Conservation (phyloP, 2,329 filamentous ascomycete species). For the Achaetomium macrosporum region DNA sequence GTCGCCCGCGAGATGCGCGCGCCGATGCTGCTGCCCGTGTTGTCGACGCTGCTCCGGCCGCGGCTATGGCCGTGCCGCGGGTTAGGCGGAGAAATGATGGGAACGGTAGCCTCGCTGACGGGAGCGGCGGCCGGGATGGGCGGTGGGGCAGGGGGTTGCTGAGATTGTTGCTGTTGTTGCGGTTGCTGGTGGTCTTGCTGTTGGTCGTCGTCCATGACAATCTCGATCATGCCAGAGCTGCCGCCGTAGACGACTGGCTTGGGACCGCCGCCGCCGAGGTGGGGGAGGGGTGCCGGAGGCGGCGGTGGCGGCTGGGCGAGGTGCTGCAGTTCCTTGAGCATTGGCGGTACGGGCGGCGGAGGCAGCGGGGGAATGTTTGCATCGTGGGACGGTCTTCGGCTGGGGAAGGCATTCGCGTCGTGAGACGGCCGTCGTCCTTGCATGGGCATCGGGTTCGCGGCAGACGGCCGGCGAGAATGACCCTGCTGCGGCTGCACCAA, state of each 20-base stretch:
- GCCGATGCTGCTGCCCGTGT: conserved; percentile 37
- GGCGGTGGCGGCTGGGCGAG: conserved; percentile 56
- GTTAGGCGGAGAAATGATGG: conserved; percentile 41
- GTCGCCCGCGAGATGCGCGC: conserved; percentile 52
- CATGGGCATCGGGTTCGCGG: conserved; percentile 13
- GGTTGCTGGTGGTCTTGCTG: conserved; percentile 15
- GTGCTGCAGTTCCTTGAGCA: conserved; percentile 59
- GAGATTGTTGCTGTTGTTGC: conserved; percentile 1
- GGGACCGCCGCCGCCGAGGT: conserved; percentile 28
- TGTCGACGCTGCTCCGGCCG: conserved; percentile 50
- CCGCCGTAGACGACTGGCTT: conserved; percentile 38
- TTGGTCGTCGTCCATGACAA: conserved; percentile 61
- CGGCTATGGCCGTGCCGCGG: conserved; percentile 45
- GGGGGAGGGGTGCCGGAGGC: conserved; percentile 52
- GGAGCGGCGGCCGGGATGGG: conserved; percentile 31
- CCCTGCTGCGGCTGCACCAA: conserved; percentile 29
- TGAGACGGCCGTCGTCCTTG: conserved; percentile 24
- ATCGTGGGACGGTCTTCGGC: conserved; percentile 45
- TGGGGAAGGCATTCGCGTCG: conserved; percentile 32
- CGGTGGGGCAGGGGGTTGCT: conserved; percentile 25
- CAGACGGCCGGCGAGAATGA: conserved; percentile 27
- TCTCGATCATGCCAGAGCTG: conserved; percentile 56
- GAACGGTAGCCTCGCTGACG: conserved; percentile 36
- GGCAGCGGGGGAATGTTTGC: conserved; percentile 46
- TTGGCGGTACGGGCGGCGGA: conserved; percentile 48